Conservation (phyloP, 1,284 basidiomycete species). For the Xanthoconium separans region DNA sequence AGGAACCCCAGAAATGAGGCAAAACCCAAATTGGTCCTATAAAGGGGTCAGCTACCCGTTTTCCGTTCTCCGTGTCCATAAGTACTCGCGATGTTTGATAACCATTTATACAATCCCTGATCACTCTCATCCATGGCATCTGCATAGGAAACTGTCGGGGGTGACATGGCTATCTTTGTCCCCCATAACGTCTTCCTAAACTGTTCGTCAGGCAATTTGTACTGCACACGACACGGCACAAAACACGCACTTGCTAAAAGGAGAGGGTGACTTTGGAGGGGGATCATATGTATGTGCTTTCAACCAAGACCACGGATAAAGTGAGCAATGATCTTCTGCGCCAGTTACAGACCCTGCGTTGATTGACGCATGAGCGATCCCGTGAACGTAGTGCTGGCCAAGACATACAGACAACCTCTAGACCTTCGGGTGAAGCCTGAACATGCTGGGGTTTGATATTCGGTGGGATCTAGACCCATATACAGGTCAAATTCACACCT, state of each 20-base stretch:
- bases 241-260: constrained; percentile 41
- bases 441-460: constrained; percentile 67
- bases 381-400: neutral
- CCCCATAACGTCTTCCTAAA: constrained; percentile 80
- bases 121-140: constrained; percentile 73
- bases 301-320: constrained; percentile 90
- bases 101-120: constrained; percentile 75
- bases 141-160: constrained; percentile 75
- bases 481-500: constrained; percentile 1
- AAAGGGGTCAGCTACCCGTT: constrained; percentile 4
- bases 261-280: constrained; percentile 34
- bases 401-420: constrained; percentile 62
- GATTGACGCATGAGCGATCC: constrained; percentile 7
- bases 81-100: constrained; percentile 73
- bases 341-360: constrained; percentile 57
- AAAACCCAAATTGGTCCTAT: constrained; percentile 87
- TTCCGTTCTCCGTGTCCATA: neutral
- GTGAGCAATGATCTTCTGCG: constrained; percentile 57
- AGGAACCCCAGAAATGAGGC: constrained; percentile 83
- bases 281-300: constrained; percentile 76
- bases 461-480: constrained; percentile 62
- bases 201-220: neutral
- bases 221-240: neutral
- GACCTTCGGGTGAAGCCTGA: constrained; percentile 60
- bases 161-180: constrained; percentile 69